Conservation (phyloP, 768 basidiomycete genomes). For the Dacryopinax spathularia region DNA sequence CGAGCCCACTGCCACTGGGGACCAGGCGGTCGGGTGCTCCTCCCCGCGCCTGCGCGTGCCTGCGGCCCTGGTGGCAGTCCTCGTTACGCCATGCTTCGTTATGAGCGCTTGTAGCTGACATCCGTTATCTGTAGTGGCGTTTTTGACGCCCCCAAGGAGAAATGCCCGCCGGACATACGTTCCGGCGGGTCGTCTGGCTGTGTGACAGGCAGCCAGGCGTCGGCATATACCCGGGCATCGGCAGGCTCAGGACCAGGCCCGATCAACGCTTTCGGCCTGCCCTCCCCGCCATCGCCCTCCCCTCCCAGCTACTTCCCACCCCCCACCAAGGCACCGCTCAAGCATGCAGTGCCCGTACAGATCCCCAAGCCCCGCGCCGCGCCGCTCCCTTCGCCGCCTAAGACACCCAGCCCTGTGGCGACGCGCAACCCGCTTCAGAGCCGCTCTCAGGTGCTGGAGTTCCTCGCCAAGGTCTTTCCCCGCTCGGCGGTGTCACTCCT, state of each 20-base stretch:
- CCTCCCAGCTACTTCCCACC: conserved; percentile 5
- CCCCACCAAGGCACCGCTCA: neutral
- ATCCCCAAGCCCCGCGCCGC: conserved; percentile 37
- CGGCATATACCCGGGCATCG: neutral
- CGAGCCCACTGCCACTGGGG: conserved; percentile 4
- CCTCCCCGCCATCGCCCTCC: conserved; percentile 1
- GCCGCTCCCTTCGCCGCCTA: conserved; percentile 22
- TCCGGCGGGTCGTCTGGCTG: conserved; percentile 78
- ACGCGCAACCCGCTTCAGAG: neutral
- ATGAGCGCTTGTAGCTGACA: conserved; percentile 1
- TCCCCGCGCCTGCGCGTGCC: neutral
- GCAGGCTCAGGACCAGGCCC: too few species aligned
- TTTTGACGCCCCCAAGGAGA: conserved; percentile 81
- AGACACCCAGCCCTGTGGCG: neutral
- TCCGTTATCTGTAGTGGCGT: conserved; percentile 50
- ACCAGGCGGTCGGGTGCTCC: too few species aligned
- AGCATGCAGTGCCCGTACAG: conserved; percentile 5
- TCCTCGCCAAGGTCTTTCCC: conserved; percentile 68
- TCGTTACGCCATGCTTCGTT: conserved; percentile 2
- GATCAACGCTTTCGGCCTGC: conserved; percentile 1
- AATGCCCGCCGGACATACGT: conserved; percentile 74
- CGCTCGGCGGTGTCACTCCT: conserved; percentile 50
- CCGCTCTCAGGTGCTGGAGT: conserved; percentile 33
- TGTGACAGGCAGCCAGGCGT: conserved; percentile 82
- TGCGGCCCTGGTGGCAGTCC: conserved; percentile 3